Percentiles rank a stretch among this genome's conserved stretches.
Conservation (phyloP, 164 flowering plant genomes). For the Sedum album region DNA sequence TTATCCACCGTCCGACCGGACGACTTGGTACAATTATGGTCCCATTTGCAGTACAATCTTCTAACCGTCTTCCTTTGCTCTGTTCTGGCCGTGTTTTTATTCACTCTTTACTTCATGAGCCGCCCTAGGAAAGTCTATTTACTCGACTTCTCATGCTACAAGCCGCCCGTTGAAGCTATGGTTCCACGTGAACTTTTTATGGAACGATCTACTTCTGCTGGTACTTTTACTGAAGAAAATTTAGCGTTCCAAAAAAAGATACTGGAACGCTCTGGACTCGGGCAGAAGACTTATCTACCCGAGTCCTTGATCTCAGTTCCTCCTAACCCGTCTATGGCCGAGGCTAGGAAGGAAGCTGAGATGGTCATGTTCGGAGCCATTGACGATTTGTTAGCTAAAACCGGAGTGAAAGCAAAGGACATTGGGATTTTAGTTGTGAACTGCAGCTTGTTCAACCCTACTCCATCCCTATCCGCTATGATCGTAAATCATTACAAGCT, state of each 20-base stretch:
- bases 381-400: slow-evolving; percentile 56
- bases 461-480: slow-evolving; percentile 76
- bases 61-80: slow-evolving; percentile 32
- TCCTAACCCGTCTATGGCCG: slow-evolving; percentile 55
- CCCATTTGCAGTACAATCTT: slow-evolving; percentile 41
- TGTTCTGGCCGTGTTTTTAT: slow-evolving; percentile 34
- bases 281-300: slow-evolving; percentile 61
- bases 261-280: slow-evolving; percentile 61
- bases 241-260: slow-evolving; percentile 57
- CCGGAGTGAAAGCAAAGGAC: slow-evolving; percentile 62
- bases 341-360: slow-evolving; percentile 78
- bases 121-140: slow-evolving; percentile 55
- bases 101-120: slow-evolving; percentile 45
- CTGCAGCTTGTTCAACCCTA: slow-evolving; percentile 70
- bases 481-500: slow-evolving; percentile 73
- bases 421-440: slow-evolving; percentile 77
- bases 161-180: slow-evolving; percentile 30
- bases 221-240: slow-evolving; percentile 45
- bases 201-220: slow-evolving; percentile 24
- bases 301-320: slow-evolving; percentile 42
- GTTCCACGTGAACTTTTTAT: slow-evolving; percentile 49
- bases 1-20: slow-evolving; percentile 28
- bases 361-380: slow-evolving; percentile 72
- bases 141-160: slow-evolving; percentile 63
- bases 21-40: slow-evolving; percentile 29